Evolutionary conservation across 2,329 filamentous ascomycete genomes (phyloP).

Genomic region (Fusarium nelsonii): DNA sequence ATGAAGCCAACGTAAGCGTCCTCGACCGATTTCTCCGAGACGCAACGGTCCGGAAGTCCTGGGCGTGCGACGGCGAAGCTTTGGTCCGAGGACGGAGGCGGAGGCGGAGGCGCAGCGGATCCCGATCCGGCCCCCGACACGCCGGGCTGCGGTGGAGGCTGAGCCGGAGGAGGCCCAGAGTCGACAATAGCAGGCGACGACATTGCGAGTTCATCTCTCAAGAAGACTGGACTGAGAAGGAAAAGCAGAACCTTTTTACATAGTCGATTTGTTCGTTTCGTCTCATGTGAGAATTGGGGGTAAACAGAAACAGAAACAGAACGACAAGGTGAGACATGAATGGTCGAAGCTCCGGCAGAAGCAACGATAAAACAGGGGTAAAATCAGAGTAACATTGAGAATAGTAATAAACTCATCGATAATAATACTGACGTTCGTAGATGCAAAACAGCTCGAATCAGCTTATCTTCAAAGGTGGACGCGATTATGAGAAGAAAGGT

Average conservation of each 20-base stretch:
- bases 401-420: not conserved
- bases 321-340: conserved; percentile 39
- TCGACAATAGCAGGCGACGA: conserved; percentile 33
- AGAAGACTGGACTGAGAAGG: not conserved
- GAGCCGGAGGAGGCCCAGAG: conserved; percentile 31
- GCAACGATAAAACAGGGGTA: conserved; percentile 11
- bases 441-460: not conserved
- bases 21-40: conserved; percentile 79
- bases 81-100: conserved; percentile 34
- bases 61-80: conserved; percentile 38
- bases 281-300: conserved; percentile 22
- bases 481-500: conserved; percentile 7
- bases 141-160: conserved; percentile 34
- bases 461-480: not conserved
- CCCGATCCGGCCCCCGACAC: conserved; percentile 36
- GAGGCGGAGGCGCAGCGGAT: conserved; percentile 34
- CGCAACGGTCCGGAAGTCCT: conserved; percentile 73
- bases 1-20: conserved; percentile 88
- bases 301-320: conserved; percentile 19
- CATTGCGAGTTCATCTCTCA: conserved; percentile 46
- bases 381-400: not conserved
- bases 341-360: conserved; percentile 14
- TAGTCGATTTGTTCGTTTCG: conserved; percentile 22
- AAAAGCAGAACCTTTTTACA: conserved; percentile 24
- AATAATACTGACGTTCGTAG: conserved; percentile 7